Base-by-base conservation (phyloP, 176 grass and related monocot genomes). In the Zea luxurians region DNA sequence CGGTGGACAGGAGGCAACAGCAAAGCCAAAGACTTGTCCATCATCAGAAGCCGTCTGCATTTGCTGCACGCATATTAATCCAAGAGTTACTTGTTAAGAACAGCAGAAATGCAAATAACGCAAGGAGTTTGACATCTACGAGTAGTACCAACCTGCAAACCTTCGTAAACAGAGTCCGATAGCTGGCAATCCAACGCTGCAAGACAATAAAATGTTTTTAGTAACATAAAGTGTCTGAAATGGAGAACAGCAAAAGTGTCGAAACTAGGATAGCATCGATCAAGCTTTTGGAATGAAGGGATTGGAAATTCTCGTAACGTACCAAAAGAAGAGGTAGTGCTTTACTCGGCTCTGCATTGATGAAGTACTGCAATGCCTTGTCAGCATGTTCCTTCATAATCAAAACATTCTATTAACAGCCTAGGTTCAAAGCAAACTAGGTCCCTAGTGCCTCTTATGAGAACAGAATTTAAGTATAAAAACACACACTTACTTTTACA, bases 11-110 rank as follows among this genome's bases (percentile, higher is more conserved):
- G 92, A 71, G 96, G 92, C 63, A 99, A 92, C 75, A 93, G 84
- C 85, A 93, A 71, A 83, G 90, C 86, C 75, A 88, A 82, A 50
- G 96, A 93, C 53, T 93, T 99, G 77, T 96, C 96, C 96, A 96
- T 88, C 72, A 83, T 61, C 63, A 91, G 49, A 86, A 93, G 86
- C 10, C 78, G 82, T 12, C 75, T 45, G 58, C 92, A 96, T 91
- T 95, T 93, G 89, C 96, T 99, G 88, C 76, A 88, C 42, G 61
- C n/a, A 20, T 66, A 83, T 61, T 77, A 74, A 87, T 70, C 71
- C 40, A 71, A 69, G 37, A n/a, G 74, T 74, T 71, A 82, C 55
- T 69, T 66, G 71, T 59, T 40, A 5, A 5, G 44, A 63, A 53
- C 12, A 86, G 37, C 48, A 66, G 13, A 80, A 83, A 77, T 11